These are phyloP conservation scores for Scenedesmus sp. DNA, from an alignment of 163 green algal species.

Conservation along the genomic window DNA sequence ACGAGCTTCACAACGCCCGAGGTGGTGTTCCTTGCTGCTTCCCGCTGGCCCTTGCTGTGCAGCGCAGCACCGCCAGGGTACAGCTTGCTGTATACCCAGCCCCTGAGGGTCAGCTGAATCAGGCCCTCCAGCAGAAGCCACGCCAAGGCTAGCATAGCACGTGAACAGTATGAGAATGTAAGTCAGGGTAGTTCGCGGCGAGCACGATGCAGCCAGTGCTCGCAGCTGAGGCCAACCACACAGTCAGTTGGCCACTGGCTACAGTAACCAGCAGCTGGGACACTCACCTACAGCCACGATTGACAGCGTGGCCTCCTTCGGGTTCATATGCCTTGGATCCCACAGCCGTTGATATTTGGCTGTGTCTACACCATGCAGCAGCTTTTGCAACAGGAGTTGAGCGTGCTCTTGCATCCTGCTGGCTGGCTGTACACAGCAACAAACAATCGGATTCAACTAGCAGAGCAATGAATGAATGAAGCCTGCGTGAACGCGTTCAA, in stretches of 20 bases:
- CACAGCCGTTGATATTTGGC: constrained; percentile 9
- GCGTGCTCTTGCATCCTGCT: background rate
- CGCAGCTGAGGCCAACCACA: background rate
- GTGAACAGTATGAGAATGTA: background rate
- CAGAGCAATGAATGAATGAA: too few relatives aligned
- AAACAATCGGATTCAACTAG: background rate
- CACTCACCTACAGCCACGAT: constrained; percentile 22
- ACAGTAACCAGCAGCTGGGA: background rate
- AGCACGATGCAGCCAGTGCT: background rate
- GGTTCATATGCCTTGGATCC: constrained; percentile 21
- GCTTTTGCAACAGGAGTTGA: background rate
- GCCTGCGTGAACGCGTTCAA: background rate
- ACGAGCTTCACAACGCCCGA: constrained; percentile 35
- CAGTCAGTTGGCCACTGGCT: background rate
- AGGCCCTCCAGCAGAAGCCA: constrained; percentile 38
- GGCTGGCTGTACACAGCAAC: too few relatives aligned
- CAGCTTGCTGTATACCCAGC: background rate
- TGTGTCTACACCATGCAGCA: constrained; percentile 31
- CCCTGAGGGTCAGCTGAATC: background rate
- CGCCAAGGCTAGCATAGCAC: constrained; percentile 8
- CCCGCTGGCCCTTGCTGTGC: constrained; percentile 7
- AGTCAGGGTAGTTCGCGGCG: background rate
- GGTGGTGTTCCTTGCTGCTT: constrained; percentile 17
- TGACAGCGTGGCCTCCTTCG: background rate
- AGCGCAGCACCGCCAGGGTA: constrained; percentile 15